These are phyloP conservation scores for Spergularia marina DNA, from an alignment of 148 eudicot genomes.

Conservation along the genomic window DNA sequence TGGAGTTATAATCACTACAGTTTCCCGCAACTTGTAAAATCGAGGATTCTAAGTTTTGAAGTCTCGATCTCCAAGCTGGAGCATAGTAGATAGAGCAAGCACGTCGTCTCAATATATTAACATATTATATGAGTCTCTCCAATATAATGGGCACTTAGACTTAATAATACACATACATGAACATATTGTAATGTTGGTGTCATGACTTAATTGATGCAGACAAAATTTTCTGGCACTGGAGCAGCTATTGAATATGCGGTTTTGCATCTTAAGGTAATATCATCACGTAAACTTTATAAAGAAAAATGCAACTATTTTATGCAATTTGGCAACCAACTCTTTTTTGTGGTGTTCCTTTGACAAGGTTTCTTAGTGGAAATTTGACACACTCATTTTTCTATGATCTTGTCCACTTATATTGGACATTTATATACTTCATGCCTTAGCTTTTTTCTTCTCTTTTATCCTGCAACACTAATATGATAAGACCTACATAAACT, in stretches of 20 bases:
- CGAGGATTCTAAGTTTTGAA: too few relatives aligned
- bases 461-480: too few relatives aligned
- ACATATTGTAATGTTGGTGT: background rate
- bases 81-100: too few relatives aligned
- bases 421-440: background rate
- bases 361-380: constrained; percentile 19
- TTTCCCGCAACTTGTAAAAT: too few relatives aligned
- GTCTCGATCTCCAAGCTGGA: too few relatives aligned
- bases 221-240: constrained; percentile 63
- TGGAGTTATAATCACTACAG: too few relatives aligned
- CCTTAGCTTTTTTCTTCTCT: too few relatives aligned
- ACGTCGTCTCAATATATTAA: too few relatives aligned
- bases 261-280: constrained; percentile 62
- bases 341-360: constrained; percentile 3
- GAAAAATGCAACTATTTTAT: background rate
- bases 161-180: too few relatives aligned
- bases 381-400: background rate
- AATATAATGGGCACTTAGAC: background rate
- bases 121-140: background rate
- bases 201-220: constrained; percentile 37
- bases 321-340: constrained; percentile 15
- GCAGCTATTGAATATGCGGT: constrained; percentile 91
- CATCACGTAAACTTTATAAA: too few relatives aligned
- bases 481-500: too few relatives aligned
- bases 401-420: constrained; percentile 16